Evolutionary conservation across 768 basidiomycete species (phyloP).

Genomic region (Suillus subalutaceus): DNA sequence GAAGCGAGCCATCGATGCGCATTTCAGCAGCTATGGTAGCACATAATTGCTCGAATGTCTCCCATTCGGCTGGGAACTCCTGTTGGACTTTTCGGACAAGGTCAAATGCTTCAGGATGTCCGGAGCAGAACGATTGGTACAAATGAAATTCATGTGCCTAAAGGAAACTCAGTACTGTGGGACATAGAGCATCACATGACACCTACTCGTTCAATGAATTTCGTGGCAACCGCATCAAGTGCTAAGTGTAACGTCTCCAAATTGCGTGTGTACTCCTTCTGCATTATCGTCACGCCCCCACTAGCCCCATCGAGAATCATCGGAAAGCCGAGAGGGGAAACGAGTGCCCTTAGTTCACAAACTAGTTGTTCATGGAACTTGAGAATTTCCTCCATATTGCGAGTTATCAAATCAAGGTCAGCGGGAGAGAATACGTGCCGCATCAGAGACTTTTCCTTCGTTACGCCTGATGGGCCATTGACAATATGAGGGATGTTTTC

Average conservation of each 20-base stretch:
- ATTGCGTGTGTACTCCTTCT: slow-evolving; percentile 33
- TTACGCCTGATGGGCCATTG: not conserved
- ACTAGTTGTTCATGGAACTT: slow-evolving; percentile 69
- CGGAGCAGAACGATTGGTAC: slow-evolving; percentile 88
- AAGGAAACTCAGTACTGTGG: slow-evolving; percentile 12
- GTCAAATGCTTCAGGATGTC: slow-evolving; percentile 81
- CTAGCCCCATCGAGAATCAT: slow-evolving; percentile 33
- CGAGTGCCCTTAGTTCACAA: slow-evolving; percentile 50
- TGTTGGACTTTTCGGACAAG: slow-evolving; percentile 67
- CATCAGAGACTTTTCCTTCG: slow-evolving; percentile 33
- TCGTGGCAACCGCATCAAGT: slow-evolving; percentile 46
- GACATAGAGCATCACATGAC: not conserved
- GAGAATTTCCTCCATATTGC: slow-evolving; percentile 72
- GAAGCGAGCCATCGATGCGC: slow-evolving; percentile 22
- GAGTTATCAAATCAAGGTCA: slow-evolving; percentile 61
- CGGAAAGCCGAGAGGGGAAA: slow-evolving; percentile 55
- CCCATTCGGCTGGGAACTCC: slow-evolving; percentile 75
- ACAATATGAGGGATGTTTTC: slow-evolving; percentile 12
- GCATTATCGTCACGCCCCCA: not conserved
- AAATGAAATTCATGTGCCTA: slow-evolving; percentile 75
- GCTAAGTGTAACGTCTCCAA: slow-evolving; percentile 45
- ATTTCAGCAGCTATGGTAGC: slow-evolving; percentile 51
- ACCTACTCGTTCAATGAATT: slow-evolving; percentile 61
- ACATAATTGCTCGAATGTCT: slow-evolving; percentile 81
- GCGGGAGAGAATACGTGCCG: slow-evolving; percentile 58